Evolutionary conservation across 768 basidiomycete genomes (phyloP).

Genomic region (Trametes cubensis): DNA sequence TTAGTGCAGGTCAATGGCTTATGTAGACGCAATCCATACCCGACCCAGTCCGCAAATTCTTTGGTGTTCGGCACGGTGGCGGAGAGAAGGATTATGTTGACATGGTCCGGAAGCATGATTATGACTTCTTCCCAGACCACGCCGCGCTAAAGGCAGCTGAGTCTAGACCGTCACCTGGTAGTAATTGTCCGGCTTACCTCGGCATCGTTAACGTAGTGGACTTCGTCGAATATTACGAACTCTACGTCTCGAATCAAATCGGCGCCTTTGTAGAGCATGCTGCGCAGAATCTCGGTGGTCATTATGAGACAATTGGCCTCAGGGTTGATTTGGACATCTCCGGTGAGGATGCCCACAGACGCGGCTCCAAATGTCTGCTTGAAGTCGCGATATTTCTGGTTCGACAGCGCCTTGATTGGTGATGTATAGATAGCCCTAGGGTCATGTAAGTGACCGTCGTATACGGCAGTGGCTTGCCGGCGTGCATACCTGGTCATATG

Average conservation of each 20-base stretch:
- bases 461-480: background rate
- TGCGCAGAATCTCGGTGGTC: constrained; percentile 96
- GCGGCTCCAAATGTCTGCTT: constrained; percentile 92
- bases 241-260: constrained; percentile 98
- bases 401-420: constrained; percentile 97
- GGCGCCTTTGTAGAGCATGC: constrained; percentile 98
- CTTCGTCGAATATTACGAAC: constrained; percentile 99
- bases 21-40: constrained; percentile 54
- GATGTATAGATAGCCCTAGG: constrained; percentile 95
- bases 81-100: constrained; percentile 95
- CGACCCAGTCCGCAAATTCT: constrained; percentile 99
- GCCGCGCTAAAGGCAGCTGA: constrained; percentile 67
- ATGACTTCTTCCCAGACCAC: constrained; percentile 99
- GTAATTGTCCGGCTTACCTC: constrained; percentile 60
- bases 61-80: constrained; percentile 98
- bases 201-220: constrained; percentile 98
- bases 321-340: constrained; percentile 98
- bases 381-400: constrained; percentile 99
- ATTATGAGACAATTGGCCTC: constrained; percentile 97
- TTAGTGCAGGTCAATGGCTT: background rate
- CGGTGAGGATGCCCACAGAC: constrained; percentile 94
- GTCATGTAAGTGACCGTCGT: background rate
- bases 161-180: background rate
- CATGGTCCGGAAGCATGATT: constrained; percentile 98
- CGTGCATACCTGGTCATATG: constrained; percentile 92